A percentile compares a stretch with the other conserved stretches of the same genome.
Conservation (phyloP, 1,139 yeast genomes). For the Taiozyma sp. region DNA sequence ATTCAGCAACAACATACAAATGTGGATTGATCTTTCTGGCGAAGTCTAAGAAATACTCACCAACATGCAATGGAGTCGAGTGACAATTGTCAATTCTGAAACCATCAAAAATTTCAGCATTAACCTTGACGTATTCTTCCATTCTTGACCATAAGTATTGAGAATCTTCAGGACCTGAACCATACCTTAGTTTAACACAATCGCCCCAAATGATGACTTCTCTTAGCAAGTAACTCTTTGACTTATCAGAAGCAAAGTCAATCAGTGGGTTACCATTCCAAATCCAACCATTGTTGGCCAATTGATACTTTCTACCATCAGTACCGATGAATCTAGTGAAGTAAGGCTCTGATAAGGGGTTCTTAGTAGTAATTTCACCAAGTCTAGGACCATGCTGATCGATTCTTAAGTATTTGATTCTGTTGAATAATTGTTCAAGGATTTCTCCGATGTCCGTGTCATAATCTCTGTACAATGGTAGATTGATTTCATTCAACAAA, state of each 20-base stretch:
- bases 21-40: conserved; percentile 85
- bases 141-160: conserved; percentile 89
- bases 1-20: conserved; percentile 88
- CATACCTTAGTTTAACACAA: conserved; percentile 90
- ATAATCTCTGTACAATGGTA: conserved; percentile 66
- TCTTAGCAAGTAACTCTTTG: conserved; percentile 81
- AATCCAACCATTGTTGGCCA: conserved; percentile 98
- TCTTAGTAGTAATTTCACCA: conserved; percentile 53
- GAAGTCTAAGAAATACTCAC: conserved; percentile 80
- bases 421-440: conserved; percentile 62
- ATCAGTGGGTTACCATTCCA: conserved; percentile 96
- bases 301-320: conserved; percentile 56
- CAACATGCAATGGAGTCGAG: conserved; percentile 94
- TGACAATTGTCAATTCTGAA: conserved; percentile 95
- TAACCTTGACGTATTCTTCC: conserved; percentile 67
- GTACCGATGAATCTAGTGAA: conserved; percentile 64
- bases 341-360: conserved; percentile 80
- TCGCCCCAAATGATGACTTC: conserved; percentile 98
- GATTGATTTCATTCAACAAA: conserved; percentile 73
- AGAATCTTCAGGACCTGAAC: conserved; percentile 69
- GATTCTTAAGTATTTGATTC: conserved; percentile 71
- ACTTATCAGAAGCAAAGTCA: conserved; percentile 80
- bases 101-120: conserved; percentile 82
- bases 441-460: conserved; percentile 69
- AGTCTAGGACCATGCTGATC: conserved; percentile 77